Evolutionary conservation across 2,329 filamentous ascomycete genomes (phyloP).

Genomic region (Ceratocystis variospora): DNA sequence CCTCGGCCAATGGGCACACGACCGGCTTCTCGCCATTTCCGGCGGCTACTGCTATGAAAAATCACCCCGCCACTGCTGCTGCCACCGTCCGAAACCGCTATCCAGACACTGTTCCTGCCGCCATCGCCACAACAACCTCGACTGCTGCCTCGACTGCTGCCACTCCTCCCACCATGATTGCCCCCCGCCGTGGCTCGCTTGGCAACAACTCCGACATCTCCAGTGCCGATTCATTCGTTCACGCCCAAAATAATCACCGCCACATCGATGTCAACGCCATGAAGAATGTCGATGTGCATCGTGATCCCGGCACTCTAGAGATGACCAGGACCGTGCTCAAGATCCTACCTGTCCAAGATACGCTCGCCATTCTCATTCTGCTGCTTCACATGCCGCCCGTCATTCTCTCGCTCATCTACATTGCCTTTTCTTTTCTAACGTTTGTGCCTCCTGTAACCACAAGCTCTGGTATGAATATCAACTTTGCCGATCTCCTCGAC

Average conservation of each 20-base stretch:
- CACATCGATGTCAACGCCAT: constrained; percentile 57
- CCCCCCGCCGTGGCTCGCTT: constrained; percentile 29
- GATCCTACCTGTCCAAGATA: constrained; percentile 84
- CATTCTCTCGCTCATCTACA: constrained; percentile 76
- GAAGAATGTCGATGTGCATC: constrained; percentile 54
- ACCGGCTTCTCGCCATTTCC: constrained; percentile 16
- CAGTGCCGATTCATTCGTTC: constrained; percentile 27
- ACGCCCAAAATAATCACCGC: constrained; percentile 37
- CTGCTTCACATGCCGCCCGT: constrained; percentile 84
- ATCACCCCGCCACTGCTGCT: constrained; percentile 25
- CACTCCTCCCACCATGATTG: constrained; percentile 7
- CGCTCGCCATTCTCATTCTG: constrained; percentile 90
- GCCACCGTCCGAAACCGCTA: neutral
- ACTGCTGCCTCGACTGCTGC: neutral
- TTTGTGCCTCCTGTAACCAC: constrained; percentile 75
- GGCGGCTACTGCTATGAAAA: constrained; percentile 23
- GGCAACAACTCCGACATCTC: constrained; percentile 39
- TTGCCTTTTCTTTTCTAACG: constrained; percentile 82
- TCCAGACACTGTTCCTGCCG: neutral
- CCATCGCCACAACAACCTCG: neutral
- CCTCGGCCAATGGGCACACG: constrained; percentile 19
- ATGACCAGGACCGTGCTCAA: constrained; percentile 75
- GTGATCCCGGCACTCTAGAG: constrained; percentile 58
- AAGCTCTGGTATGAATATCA: constrained; percentile 64
- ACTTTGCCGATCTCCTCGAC: constrained; percentile 83